Evolutionary conservation across 768 basidiomycete genomes (phyloP).

Genomic region (Floccularia luteovirens): DNA sequence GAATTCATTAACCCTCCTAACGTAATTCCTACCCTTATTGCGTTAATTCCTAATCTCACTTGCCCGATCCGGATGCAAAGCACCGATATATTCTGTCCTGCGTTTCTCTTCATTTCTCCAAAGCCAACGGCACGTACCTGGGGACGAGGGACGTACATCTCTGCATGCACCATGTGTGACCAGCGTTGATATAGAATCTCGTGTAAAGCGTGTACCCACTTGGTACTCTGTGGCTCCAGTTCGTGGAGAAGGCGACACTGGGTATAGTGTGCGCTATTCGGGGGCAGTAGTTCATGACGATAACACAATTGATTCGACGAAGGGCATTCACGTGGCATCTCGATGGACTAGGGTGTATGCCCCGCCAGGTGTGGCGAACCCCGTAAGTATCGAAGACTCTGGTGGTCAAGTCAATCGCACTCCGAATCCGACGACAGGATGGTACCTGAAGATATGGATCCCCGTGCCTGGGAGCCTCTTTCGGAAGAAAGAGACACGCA

Average conservation of each 20-base stretch:
- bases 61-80: too few species aligned
- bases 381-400: background rate
- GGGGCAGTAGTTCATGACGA: background rate
- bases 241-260: conserved; percentile 6
- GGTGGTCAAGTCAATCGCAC: conserved; percentile 4
- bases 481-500: conserved; percentile 34
- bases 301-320: background rate
- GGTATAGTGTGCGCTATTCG: background rate
- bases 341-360: conserved; percentile 21
- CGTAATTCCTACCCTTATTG: conserved; percentile 17
- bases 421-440: conserved; percentile 23
- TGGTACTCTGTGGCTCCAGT: too few species aligned
- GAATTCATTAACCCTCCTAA: background rate
- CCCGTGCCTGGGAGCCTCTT: conserved; percentile 42
- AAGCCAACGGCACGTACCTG: too few species aligned
- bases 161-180: too few species aligned
- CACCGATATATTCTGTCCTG: too few species aligned
- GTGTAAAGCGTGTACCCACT: too few species aligned
- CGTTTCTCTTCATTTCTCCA: too few species aligned
- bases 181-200: too few species aligned
- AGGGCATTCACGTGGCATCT: conserved; percentile 20
- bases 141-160: too few species aligned
- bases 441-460: conserved; percentile 32
- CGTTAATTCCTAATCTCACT: conserved; percentile 17
- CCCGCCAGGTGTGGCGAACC: conserved; percentile 7